These are phyloP conservation scores for Coccomyxa sp. DNA, from an alignment of 139 green algal species.

Conservation along the genomic window DNA sequence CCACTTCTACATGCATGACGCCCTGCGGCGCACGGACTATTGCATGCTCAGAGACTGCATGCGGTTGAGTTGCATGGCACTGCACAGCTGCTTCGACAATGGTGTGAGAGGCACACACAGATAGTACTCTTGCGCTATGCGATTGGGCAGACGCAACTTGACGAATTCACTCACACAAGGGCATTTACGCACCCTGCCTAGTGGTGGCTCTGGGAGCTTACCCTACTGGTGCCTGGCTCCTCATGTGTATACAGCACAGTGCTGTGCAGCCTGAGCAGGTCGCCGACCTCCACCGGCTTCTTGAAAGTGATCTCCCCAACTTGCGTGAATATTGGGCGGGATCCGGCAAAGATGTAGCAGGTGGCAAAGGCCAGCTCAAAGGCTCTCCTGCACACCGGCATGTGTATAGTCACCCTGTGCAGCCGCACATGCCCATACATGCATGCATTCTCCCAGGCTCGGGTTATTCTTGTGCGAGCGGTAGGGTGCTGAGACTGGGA, in stretches of 20 bases:
- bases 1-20: constrained; percentile 41
- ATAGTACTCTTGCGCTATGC: too few species aligned
- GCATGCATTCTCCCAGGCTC: too few species aligned
- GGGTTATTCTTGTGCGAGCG: too few species aligned
- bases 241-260: constrained; percentile 52
- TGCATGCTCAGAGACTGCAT: too few species aligned
- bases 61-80: too few species aligned
- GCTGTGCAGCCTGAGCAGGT: constrained; percentile 66
- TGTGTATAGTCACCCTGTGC: neutral
- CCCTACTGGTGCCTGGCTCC: too few species aligned
- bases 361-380: constrained; percentile 83
- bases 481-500: neutral
- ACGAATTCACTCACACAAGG: too few species aligned
- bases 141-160: too few species aligned
- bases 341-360: constrained; percentile 73
- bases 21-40: constrained; percentile 13
- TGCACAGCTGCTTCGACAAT: too few species aligned
- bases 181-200: too few species aligned
- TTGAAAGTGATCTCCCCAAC: constrained; percentile 56
- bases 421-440: neutral
- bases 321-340: constrained; percentile 43
- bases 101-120: too few species aligned
- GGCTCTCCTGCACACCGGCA: constrained; percentile 39
- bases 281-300: constrained; percentile 72
- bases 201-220: too few species aligned